Base-by-base conservation (phyloP, 352 stramenopile species). In the Pythium biforme region DNA sequence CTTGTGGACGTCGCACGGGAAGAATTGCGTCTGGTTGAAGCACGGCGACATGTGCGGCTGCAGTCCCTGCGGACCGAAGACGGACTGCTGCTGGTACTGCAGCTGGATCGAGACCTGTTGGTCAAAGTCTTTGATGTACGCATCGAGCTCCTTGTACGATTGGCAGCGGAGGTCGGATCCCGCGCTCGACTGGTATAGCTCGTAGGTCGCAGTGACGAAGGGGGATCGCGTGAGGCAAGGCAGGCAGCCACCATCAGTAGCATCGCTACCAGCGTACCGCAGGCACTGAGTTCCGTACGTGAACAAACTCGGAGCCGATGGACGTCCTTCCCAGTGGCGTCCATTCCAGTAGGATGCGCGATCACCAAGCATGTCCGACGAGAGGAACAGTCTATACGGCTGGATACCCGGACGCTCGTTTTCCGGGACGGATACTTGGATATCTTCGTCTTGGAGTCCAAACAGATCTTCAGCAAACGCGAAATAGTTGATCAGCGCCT, bases 331-430 rank as follows among this genome's bases (percentile, higher is more conserved):
- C 86, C 86, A 92, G 53, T 83, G 60, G 1, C 79, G 76, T 0
- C 86, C 86, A 60, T 94, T 94, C 86, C 86, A 94, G 59, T 90
- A 94, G 22, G 79, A 90, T 0, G 81, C 81, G 4, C 82, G 75
- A 47, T 90, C 73, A 5, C 62, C 48, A n/a, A 92, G 66, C 34
- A 58, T 72, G 1, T 50, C 40, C 0, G 81, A 55, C 2, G 76
- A 83, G 19, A 90, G 59, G 27, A 83, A 81, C 9, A 77, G 59
- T 1, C 81, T 76, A 50, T 88, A 92, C 0, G 79, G 69, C 26
- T 72, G 59, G 20, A 59, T 61, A 4, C 65, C 65, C 3, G 46
- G 3, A 10, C 55, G 54, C 40, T 72, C 60, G 4, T 26, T 39
- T 19, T 66, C 54, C 2, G 55, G 34, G 2, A 67, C 4, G 0